phyloP scores from a whole-genome alignment of 2,329 filamentous ascomycete species.

The Fusarium begoniae region DNA sequence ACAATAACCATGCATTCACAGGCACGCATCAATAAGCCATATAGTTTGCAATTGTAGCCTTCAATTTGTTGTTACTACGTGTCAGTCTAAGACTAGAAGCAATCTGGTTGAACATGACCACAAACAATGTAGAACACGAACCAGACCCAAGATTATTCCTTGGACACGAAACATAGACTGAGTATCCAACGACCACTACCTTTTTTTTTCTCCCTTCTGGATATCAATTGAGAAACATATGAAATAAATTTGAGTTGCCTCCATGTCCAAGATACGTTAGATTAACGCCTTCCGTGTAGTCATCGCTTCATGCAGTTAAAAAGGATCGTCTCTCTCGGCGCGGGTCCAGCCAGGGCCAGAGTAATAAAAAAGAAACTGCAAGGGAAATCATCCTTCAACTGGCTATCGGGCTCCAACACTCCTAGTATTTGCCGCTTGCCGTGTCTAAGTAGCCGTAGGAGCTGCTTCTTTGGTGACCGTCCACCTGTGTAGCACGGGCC shows the following conservation, averaged over 20 bases:
- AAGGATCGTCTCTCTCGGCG: slow-evolving; percentile 38
- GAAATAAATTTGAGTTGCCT: slow-evolving; percentile 26
- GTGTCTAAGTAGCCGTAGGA: slow-evolving; percentile 49
- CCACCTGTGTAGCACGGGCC: slow-evolving; percentile 39
- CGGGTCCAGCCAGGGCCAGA: slow-evolving; percentile 42
- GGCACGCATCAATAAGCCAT: background rate
- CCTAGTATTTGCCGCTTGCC: slow-evolving; percentile 38
- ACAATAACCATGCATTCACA: background rate
- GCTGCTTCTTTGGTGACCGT: slow-evolving; percentile 47
- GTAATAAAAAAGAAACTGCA: slow-evolving; percentile 33
- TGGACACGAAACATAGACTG: background rate
- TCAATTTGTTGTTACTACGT: slow-evolving; percentile 30
- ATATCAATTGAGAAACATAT: slow-evolving; percentile 28
- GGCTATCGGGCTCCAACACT: slow-evolving; percentile 27
- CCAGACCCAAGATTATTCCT: slow-evolving; percentile 9
- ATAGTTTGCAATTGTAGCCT: background rate
- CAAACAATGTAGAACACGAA: slow-evolving; percentile 17
- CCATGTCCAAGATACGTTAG: slow-evolving; percentile 26
- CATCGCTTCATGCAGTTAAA: slow-evolving; percentile 36
- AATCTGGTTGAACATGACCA: slow-evolving; percentile 37
- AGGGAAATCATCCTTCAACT: slow-evolving; percentile 13
- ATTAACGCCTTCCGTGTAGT: slow-evolving; percentile 23
- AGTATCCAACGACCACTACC: slow-evolving; percentile 1
- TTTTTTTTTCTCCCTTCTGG: background rate
- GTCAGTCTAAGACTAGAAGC: slow-evolving; percentile 32